A percentile compares a stretch with the other conserved stretches of the same genome.
Evolutionary conservation across 331 rosid species (phyloP).

Genomic region (Quercus phellos): DNA sequence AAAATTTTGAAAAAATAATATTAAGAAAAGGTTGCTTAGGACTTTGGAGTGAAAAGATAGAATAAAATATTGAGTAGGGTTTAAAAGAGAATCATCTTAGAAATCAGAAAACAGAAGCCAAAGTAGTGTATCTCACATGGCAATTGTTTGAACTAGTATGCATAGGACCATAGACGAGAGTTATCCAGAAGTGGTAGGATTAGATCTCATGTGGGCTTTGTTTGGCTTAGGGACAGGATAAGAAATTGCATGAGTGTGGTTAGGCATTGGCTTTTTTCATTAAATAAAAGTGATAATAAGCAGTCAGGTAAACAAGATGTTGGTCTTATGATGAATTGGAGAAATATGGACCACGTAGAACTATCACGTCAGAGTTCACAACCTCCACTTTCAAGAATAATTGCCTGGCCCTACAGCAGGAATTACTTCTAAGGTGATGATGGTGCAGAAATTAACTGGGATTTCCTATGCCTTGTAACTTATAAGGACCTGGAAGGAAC

Average conservation of each 20-base stretch:
- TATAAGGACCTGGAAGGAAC: background rate
- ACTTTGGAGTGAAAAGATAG: background rate
- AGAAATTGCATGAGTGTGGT: slow-evolving; percentile 27
- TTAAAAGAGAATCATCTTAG: background rate
- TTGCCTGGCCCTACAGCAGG: slow-evolving; percentile 25
- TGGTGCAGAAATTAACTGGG: background rate
- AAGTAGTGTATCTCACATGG: slow-evolving; percentile 17
- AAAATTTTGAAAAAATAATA: background rate
- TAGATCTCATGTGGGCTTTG: slow-evolving; percentile 27
- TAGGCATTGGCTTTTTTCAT: slow-evolving; percentile 25
- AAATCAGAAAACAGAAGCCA: slow-evolving; percentile 7
- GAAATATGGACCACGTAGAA: slow-evolving; percentile 27
- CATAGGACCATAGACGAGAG: slow-evolving; percentile 26
- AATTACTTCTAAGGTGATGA: slow-evolving; percentile 5
- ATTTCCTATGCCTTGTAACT: background rate
- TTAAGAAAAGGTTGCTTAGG: background rate
- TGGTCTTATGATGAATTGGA: slow-evolving; percentile 4
- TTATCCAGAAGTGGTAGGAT: slow-evolving; percentile 33
- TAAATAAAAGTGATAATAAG: slow-evolving; percentile 18
- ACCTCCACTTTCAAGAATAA: slow-evolving; percentile 27
- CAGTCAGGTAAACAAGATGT: slow-evolving; percentile 17
- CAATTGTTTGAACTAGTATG: slow-evolving; percentile 10
- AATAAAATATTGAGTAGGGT: slow-evolving; percentile 17
- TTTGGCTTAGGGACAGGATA: slow-evolving; percentile 30
- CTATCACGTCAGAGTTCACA: background rate